phyloP scores from a whole-genome alignment of 2,329 filamentous ascomycete species.

The Aspergillus aculeatinus region DNA sequence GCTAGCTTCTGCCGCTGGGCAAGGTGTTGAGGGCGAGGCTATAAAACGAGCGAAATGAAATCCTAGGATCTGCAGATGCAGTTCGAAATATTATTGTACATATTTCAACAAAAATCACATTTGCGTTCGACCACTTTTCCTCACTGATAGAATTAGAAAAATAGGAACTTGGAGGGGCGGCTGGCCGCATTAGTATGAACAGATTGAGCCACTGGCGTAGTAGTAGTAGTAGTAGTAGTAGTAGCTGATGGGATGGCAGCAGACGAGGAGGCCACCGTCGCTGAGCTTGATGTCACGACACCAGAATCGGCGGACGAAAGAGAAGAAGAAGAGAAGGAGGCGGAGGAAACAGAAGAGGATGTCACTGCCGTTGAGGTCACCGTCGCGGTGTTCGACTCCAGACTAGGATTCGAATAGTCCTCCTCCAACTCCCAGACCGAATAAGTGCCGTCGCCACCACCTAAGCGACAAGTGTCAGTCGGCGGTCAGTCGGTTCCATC shows the following conservation, averaged over 20 bases:
- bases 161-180: not conserved
- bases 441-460: not conserved
- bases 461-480: not conserved
- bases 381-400: not conserved
- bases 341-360: not conserved
- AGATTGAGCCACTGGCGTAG: not conserved
- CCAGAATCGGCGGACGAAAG: too few relatives aligned
- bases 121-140: not conserved
- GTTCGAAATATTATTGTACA: too few relatives aligned
- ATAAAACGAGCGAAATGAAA: too few relatives aligned
- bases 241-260: not conserved
- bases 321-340: too few relatives aligned
- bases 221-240: not conserved
- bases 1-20: too few relatives aligned
- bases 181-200: not conserved
- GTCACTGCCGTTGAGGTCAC: not conserved
- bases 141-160: not conserved
- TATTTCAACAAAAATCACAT: too few relatives aligned
- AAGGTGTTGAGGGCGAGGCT: too few relatives aligned
- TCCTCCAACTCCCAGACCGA: not conserved
- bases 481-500: not conserved
- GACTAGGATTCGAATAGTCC: not conserved
- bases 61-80: too few relatives aligned
- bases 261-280: not conserved
- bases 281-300: too few relatives aligned